phyloP scores from a whole-genome alignment of 2,329 filamentous ascomycete species.

The Lachnellula occidentalis region DNA sequence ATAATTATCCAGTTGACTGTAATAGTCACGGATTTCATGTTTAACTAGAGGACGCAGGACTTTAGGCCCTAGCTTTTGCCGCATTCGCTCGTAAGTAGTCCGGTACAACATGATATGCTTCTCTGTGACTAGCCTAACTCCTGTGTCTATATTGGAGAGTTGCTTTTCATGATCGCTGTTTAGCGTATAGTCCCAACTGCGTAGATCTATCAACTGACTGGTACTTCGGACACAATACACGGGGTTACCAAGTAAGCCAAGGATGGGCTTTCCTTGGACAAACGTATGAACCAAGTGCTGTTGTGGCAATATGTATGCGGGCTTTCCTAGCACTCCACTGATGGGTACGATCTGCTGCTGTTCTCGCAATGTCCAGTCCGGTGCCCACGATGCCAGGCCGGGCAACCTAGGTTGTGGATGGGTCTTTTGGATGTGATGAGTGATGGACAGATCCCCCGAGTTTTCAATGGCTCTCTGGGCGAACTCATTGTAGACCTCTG shows the following conservation, averaged over 20 bases:
- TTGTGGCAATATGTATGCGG: neutral
- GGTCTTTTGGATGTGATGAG: neutral
- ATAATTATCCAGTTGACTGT: neutral
- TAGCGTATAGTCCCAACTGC: neutral
- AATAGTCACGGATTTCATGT: neutral
- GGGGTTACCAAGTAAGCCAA: neutral
- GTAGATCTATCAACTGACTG: neutral
- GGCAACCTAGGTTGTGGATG: neutral
- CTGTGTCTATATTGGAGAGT: neutral
- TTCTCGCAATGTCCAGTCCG: neutral
- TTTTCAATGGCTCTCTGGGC: neutral
- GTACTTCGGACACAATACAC: neutral
- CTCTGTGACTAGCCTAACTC: neutral
- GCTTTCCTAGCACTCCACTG: neutral
- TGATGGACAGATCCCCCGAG: neutral
- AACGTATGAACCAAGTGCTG: neutral
- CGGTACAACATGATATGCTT: neutral
- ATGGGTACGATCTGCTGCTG: neutral
- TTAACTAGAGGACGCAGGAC: neutral
- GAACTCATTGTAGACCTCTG: neutral
- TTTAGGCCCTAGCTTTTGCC: neutral
- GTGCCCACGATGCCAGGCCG: neutral
- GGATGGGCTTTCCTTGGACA: neutral
- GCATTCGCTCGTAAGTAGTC: neutral
- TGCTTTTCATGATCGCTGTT: neutral